Evolutionary conservation across 2,329 filamentous ascomycete species (phyloP), one percentile per base, ranked within the genome.

Genomic region (Pseudocercospora pini-densiflorae): DNA sequence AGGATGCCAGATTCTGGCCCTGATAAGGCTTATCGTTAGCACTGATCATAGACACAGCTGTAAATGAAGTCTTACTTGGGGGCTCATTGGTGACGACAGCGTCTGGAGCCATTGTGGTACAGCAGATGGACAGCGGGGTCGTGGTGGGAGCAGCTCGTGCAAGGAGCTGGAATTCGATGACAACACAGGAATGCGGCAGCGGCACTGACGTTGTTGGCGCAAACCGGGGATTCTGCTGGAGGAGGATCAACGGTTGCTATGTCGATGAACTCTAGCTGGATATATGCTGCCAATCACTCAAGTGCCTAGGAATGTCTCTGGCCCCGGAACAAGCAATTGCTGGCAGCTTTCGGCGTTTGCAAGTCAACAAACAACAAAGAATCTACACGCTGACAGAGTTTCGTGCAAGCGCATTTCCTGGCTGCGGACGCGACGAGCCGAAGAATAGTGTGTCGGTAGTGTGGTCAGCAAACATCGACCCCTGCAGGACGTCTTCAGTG

Each of bases 31-130:
- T 19, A 24, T 36, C 9, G n/a, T 61, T 23, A 47, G 59, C 59
- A 27, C 16, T 47, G n/a, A 40, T 9, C 4, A 23, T 21, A 10
- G 14, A 21, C 12, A 29, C 19, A 29, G 53, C 59, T 23, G 61
- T 53, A 53, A 19, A 27, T 59, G 60, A 2, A 33, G 16, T 59
- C 74, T 65, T 71, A 79, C 78, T 72, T 14, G 79, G 74, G 47
- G 78, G 72, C 61, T 74, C 75, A 68, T 81, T 82, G 63, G 79
- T 81, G 66, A 82, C 78, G n/a, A 77, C 76, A 66, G 78, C 77
- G 66, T 81, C 76, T 19, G 74, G 72, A 16, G 72, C 64, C 72
- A 74, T 74, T 16, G 53, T 63, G 61, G 43, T 59, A 49, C 53
- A 49, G 33, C 31, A 47, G 59, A 40, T 19, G 12, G 9, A 49